A percentile compares a stretch with the other conserved stretches of the same genome.
Evolutionary conservation across 108 stramenopile genomes (phyloP).

Genomic region (Pseudonitzschia delicatissima): DNA sequence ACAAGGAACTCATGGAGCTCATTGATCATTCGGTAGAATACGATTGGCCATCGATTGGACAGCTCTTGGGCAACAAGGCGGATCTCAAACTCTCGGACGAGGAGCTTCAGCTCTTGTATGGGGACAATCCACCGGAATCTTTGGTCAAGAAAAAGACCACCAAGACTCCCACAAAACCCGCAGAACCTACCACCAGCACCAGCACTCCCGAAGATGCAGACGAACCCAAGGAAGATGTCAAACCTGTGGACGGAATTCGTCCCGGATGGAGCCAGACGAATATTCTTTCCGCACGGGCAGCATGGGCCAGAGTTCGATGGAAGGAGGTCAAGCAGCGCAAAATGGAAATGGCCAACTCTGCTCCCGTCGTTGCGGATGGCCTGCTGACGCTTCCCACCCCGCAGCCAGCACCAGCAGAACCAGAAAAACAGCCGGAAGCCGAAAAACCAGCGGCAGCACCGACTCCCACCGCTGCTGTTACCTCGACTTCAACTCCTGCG

Average conservation of each 20-base stretch:
- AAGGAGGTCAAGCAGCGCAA: constrained; percentile 42
- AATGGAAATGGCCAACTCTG: constrained; percentile 16
- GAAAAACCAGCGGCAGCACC: neutral
- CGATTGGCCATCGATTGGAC: constrained; percentile 56
- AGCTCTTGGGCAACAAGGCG: constrained; percentile 42
- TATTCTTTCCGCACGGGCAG: constrained; percentile 62
- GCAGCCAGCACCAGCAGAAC: neutral
- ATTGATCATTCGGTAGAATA: constrained; percentile 73
- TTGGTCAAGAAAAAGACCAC: neutral
- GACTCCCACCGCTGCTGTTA: neutral
- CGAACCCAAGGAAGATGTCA: neutral
- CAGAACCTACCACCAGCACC: neutral
- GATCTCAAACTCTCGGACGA: constrained; percentile 47
- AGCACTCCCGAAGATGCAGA: neutral
- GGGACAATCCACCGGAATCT: constrained; percentile 20
- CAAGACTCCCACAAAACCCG: neutral
- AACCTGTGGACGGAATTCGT: constrained; percentile 7
- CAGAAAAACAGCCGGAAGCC: neutral
- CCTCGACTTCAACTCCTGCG: neutral
- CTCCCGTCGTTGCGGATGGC: constrained; percentile 37
- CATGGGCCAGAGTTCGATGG: constrained; percentile 69
- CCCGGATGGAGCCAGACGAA: constrained; percentile 66
- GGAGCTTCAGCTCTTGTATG: constrained; percentile 59
- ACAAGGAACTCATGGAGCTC: constrained; percentile 67
- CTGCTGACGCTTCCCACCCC: constrained; percentile 19